These are phyloP conservation scores for Panaeolus cyanescens DNA, from an alignment of 768 basidiomycete species.

Conservation along the genomic window DNA sequence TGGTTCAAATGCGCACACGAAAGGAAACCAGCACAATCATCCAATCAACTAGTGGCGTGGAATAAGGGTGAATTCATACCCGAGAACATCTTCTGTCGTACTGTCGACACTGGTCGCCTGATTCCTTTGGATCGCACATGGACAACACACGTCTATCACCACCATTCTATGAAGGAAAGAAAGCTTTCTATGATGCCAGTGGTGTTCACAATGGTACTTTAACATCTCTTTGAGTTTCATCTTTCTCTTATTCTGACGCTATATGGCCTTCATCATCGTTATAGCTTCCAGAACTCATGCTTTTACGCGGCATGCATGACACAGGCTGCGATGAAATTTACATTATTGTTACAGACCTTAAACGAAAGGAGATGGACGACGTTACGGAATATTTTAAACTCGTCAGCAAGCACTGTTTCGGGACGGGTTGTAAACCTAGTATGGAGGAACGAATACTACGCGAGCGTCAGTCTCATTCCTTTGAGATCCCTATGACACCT, in stretches of 20 bases:
- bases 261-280: conserved; percentile 5
- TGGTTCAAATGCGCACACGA: conserved; percentile 76
- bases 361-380: conserved; percentile 80
- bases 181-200: conserved; percentile 79
- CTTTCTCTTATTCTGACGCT: neutral
- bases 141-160: conserved; percentile 82
- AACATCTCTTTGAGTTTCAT: neutral
- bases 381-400: conserved; percentile 79
- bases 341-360: conserved; percentile 79
- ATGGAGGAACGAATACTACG: conserved; percentile 68
- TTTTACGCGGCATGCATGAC: conserved; percentile 81
- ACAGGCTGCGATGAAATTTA: conserved; percentile 77
- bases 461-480: conserved; percentile 55
- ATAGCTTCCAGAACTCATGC: conserved; percentile 78
- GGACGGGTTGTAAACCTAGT: conserved; percentile 63
- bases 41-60: conserved; percentile 56
- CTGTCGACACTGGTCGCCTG: conserved; percentile 75
- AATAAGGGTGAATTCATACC: conserved; percentile 77
- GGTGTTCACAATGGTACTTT: conserved; percentile 74
- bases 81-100: conserved; percentile 79
- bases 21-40: conserved; percentile 53
- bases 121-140: conserved; percentile 82
- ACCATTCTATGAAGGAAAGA: conserved; percentile 72
- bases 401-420: conserved; percentile 65
- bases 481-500: conserved; percentile 1